Base-by-base conservation (phyloP, 2,329 filamentous ascomycete species). In the Penicillium brevicompactum region DNA sequence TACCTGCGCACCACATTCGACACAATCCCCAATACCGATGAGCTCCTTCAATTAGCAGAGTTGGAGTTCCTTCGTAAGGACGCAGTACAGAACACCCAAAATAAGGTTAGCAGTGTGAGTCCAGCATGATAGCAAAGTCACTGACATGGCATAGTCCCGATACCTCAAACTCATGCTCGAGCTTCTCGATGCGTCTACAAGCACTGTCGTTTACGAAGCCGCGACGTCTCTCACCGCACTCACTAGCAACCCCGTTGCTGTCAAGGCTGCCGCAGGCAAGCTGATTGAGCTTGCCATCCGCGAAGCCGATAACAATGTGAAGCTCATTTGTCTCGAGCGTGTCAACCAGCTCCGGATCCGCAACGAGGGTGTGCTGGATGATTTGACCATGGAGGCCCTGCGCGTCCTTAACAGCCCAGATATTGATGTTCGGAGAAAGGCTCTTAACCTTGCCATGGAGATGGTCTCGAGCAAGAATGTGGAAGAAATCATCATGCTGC, bases 381-480 rank as follows among this genome's bases (percentile, higher is more conserved):
- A 99, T 68, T 78, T 97, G 46, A 91, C 90, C 4, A 97, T 99
- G 94, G 94, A 99, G 74, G 92, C 97, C 52, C 82, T 99, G 44
- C 90, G 94, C 51, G 94, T 97, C 16, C 83, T 99, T 32, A 95
- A 92, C 11, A 97, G 92, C 72, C 90, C 94, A 21, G 94, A 99
- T 77, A 89, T 99, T 62, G 94, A 97, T 70, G 94, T 99, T 50
- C 87, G 94, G 68, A 88, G 88, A 75, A 97, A 97, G 77, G 92
- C 93, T 14, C 84, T 99, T 27, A 83, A 85, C 53, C 90, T 99
- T 67, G 92, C 92, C 11, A 81, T 99, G 73, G 92, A 97, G 63
- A 97, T 99, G 94, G 91, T 99, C 5, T 94, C 93, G 0, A 97
- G 92, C 84, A 96, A 96, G 79, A 99, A 99, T 63, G 92, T 99